phyloP scores from a whole-genome alignment of 208 protist species.

The Leishmania mexicana region DNA sequence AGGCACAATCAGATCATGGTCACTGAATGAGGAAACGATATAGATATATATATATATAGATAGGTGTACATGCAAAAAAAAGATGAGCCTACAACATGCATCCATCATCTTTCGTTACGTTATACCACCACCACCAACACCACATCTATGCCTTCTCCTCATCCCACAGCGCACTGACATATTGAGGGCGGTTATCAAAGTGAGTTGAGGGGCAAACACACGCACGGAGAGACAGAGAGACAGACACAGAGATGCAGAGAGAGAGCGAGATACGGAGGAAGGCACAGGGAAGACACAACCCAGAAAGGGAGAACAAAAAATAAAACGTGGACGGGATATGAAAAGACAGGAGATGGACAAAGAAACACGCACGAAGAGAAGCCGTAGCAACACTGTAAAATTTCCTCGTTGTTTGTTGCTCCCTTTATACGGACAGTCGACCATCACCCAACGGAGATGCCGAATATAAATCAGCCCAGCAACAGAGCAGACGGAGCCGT shows the following conservation, averaged over 20 bases:
- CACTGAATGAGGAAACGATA: not conserved
- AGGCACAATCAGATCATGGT: not conserved
- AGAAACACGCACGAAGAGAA: not conserved
- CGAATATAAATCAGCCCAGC: not conserved
- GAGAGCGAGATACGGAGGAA: too few species aligned
- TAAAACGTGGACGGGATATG: not conserved
- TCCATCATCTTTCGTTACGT: too few species aligned
- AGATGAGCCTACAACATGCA: too few species aligned
- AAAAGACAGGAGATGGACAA: not conserved
- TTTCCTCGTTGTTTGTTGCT: not conserved
- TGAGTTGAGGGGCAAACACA: not conserved
- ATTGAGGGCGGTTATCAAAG: too few species aligned
- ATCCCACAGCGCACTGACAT: too few species aligned
- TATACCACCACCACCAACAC: too few species aligned
- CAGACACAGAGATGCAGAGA: not conserved
- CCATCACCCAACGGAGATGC: not conserved
- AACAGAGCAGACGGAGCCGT: not conserved
- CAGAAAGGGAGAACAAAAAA: not conserved
- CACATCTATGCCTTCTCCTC: too few species aligned
- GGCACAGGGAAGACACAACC: not conserved
- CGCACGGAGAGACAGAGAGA: not conserved
- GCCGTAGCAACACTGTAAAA: not conserved
- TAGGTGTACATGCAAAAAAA: too few species aligned
- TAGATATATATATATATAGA: not conserved
- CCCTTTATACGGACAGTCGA: not conserved